Conservation (phyloP, 2,329 filamentous ascomycete genomes). For the Colletotrichum ledebouriae region DNA sequence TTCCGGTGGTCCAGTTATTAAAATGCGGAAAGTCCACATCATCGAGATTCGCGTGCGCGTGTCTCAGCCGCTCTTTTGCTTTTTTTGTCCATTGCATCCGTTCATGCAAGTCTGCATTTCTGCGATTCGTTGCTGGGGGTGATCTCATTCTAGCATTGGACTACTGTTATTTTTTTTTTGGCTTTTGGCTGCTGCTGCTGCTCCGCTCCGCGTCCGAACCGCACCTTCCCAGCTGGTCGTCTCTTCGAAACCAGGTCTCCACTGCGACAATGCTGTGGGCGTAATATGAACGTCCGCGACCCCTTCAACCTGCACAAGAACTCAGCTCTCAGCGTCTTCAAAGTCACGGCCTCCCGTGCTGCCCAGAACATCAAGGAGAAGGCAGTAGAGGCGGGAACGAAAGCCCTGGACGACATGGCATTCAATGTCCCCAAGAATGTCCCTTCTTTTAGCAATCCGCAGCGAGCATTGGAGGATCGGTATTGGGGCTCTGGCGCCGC, state of each 20-base stretch:
- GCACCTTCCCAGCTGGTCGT: slow-evolving; percentile 35
- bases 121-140: slow-evolving; percentile 21
- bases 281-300: slow-evolving; percentile 57
- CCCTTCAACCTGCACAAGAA: slow-evolving; percentile 56
- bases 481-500: slow-evolving; percentile 71
- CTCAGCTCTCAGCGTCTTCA: slow-evolving; percentile 57
- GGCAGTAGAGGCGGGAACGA: slow-evolving; percentile 63
- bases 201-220: neutral
- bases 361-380: slow-evolving; percentile 60
- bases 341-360: slow-evolving; percentile 61
- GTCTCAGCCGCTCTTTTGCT: slow-evolving; percentile 38
- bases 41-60: slow-evolving; percentile 33
- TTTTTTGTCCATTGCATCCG: slow-evolving; percentile 35
- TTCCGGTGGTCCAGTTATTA: slow-evolving; percentile 17
- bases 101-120: slow-evolving; percentile 1
- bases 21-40: slow-evolving; percentile 35
- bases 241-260: slow-evolving; percentile 39
- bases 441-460: slow-evolving; percentile 76
- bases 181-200: no score
- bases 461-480: slow-evolving; percentile 74
- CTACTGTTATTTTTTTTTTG: neutral
- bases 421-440: slow-evolving; percentile 78
- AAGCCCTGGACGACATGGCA: slow-evolving; percentile 69
- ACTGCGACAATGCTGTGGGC: slow-evolving; percentile 41
- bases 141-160: slow-evolving; percentile 6